phyloP scores from a whole-genome alignment of 768 basidiomycete species.

The Austroboletus festivus region DNA sequence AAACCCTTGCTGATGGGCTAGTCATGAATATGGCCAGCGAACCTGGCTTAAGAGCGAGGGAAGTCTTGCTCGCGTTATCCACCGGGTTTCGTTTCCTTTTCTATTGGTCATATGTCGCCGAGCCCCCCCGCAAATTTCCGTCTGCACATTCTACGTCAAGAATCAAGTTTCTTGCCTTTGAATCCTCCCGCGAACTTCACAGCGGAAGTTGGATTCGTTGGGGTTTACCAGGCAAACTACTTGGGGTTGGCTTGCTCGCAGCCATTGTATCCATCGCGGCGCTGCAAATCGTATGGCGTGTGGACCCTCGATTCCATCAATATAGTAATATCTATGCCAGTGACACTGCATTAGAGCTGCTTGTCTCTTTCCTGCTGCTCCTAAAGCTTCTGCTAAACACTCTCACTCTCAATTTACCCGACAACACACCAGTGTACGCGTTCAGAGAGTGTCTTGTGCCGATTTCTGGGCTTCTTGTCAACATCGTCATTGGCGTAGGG shows the following conservation, averaged over 20 bases:
- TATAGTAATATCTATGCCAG: slow-evolving; percentile 53
- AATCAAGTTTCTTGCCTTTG: slow-evolving; percentile 14
- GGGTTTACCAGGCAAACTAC: slow-evolving; percentile 51
- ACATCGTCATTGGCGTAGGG: slow-evolving; percentile 51
- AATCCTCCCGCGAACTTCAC: slow-evolving; percentile 34
- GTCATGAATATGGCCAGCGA: slow-evolving; percentile 23
- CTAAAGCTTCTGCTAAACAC: slow-evolving; percentile 61
- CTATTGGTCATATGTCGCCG: slow-evolving; percentile 64
- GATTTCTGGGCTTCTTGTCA: slow-evolving; percentile 51
- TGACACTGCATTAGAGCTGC: slow-evolving; percentile 56
- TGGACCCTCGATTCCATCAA: slow-evolving; percentile 35
- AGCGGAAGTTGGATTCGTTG: slow-evolving; percentile 66
- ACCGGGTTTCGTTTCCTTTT: slow-evolving; percentile 60
- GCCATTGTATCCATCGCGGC: slow-evolving; percentile 45
- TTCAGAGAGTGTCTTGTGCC: slow-evolving; percentile 47
- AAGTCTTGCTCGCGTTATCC: slow-evolving; percentile 56
- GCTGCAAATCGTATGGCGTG: slow-evolving; percentile 65
- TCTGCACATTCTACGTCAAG: slow-evolving; percentile 29
- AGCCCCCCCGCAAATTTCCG: slow-evolving; percentile 41
- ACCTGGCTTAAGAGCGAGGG: slow-evolving; percentile 49
- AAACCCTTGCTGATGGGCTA: slow-evolving; percentile 44
- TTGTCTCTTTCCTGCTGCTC: slow-evolving; percentile 55
- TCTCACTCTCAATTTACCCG: slow-evolving; percentile 37
- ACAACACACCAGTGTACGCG: slow-evolving; percentile 39
- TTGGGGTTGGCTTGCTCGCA: slow-evolving; percentile 51